phyloP scores from a whole-genome alignment of 177 flowering plant genomes.

The Vitis hybrid region DNA sequence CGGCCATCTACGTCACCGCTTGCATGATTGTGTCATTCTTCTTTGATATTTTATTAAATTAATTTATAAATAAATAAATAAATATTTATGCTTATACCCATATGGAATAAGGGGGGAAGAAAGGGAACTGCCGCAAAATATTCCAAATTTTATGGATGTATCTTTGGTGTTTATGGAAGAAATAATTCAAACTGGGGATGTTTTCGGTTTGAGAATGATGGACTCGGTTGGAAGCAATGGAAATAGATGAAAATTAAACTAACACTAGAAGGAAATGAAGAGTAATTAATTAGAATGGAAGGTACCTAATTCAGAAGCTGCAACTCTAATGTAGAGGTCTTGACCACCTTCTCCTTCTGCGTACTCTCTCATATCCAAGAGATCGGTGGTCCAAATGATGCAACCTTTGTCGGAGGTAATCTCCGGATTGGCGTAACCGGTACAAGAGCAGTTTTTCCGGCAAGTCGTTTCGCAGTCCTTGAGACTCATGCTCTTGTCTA shows the following conservation, averaged over 20 bases:
- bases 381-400: constrained; percentile 32
- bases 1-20: no score
- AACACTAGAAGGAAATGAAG: background rate
- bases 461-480: constrained; percentile 26
- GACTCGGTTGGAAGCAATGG: no score
- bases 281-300: background rate
- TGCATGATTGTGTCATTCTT: no score
- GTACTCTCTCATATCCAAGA: constrained; percentile 28
- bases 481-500: constrained; percentile 17
- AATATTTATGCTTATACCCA: no score
- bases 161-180: no score
- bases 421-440: constrained; percentile 27
- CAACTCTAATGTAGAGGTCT: constrained; percentile 32
- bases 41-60: no score
- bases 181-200: no score
- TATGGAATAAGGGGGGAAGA: no score
- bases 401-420: constrained; percentile 33
- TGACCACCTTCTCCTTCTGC: constrained; percentile 30
- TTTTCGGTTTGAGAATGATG: no score
- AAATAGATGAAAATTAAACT: background rate
- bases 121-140: no score
- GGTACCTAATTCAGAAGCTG: constrained; percentile 37
- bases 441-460: constrained; percentile 36
- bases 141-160: no score
- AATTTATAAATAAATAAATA: no score